Evolutionary conservation across 768 basidiomycete genomes (phyloP).

Genomic region (Phlebiopsis flavidoalba): DNA sequence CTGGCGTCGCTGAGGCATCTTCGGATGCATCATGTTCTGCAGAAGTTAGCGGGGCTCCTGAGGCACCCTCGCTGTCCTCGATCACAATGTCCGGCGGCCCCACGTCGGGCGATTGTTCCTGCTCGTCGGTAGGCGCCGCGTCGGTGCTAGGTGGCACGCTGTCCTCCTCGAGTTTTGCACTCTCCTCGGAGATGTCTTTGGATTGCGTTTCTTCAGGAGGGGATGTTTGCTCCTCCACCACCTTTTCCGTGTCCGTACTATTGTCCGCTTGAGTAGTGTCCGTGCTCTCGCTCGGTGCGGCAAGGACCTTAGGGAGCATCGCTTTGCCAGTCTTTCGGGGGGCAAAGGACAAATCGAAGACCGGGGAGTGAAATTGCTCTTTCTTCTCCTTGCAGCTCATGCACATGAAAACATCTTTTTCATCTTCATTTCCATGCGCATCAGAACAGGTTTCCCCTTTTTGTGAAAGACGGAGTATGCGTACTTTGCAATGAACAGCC

Average conservation of each 20-base stretch:
- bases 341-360: not conserved
- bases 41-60: not conserved
- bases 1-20: not conserved
- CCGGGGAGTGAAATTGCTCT: not conserved
- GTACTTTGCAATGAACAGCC: not conserved
- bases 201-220: not conserved
- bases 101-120: too few relatives aligned
- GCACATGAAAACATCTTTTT: not conserved
- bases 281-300: too few relatives aligned
- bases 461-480: too few relatives aligned
- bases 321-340: too few relatives aligned
- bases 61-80: not conserved
- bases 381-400: not conserved
- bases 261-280: not conserved
- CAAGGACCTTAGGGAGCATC: too few relatives aligned
- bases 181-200: not conserved
- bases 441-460: too few relatives aligned
- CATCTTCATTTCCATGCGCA: not conserved
- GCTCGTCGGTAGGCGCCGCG: not conserved
- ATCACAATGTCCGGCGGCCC: not conserved
- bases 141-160: not conserved
- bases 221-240: not conserved
- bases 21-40: not conserved
- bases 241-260: not conserved
- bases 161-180: not conserved